phyloP scores from a whole-genome alignment of 352 stramenopile genomes.

The Pythium vanterpoolii region DNA sequence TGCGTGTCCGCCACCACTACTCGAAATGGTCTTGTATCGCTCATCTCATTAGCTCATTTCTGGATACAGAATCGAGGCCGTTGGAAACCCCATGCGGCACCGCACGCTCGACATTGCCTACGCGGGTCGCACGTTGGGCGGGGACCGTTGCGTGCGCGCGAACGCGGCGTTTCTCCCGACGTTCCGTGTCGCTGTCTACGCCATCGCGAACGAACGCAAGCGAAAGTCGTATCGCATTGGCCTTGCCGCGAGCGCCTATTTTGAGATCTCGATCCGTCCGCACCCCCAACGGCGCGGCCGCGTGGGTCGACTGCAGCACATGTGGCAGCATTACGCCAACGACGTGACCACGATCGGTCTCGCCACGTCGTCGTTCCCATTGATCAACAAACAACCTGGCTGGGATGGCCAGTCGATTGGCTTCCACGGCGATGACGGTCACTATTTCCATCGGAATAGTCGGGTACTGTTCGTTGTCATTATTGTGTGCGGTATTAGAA shows the following conservation, averaged over 20 bases:
- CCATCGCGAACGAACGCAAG: neutral
- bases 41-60: neutral
- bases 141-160: conserved; percentile 61
- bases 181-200: conserved; percentile 59
- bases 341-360: conserved; percentile 71
- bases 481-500: neutral
- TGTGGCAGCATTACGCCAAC: conserved; percentile 13
- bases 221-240: conserved; percentile 40
- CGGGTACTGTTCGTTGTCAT: conserved; percentile 25
- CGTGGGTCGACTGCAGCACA: neutral
- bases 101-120: conserved; percentile 52
- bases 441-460: conserved; percentile 52
- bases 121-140: conserved; percentile 41
- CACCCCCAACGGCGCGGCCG: conserved; percentile 14
- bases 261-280: conserved; percentile 56
- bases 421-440: conserved; percentile 78
- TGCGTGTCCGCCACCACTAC: conserved; percentile 15
- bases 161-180: conserved; percentile 64
- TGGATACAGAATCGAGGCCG: conserved; percentile 14
- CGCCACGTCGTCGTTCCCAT: conserved; percentile 40
- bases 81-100: conserved; percentile 15
- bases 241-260: conserved; percentile 61
- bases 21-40: neutral
- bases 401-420: conserved; percentile 65
- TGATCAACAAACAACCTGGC: conserved; percentile 66